A percentile compares a stretch with the other conserved stretches of the same genome.
phyloP scores from a whole-genome alignment of 139 green algal species.

The Picochlorum costavermella region DNA sequence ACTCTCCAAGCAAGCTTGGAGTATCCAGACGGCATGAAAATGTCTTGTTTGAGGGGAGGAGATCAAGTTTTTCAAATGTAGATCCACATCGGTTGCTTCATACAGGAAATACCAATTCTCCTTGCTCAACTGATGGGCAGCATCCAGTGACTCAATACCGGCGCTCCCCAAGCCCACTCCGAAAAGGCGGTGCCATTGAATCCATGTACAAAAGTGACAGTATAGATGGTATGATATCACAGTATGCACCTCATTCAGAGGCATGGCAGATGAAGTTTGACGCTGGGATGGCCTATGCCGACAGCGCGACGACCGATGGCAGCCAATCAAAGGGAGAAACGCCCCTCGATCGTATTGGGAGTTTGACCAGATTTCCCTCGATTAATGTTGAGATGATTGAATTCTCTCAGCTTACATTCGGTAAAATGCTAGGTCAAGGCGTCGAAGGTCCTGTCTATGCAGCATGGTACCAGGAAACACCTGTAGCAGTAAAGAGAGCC shows the following conservation, averaged over 20 bases:
- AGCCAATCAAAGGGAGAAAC: neutral
- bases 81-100: neutral
- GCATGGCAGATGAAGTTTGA: slow-evolving; percentile 1
- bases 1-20: neutral
- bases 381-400: slow-evolving; percentile 23
- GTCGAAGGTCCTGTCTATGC: slow-evolving; percentile 41
- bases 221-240: neutral
- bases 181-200: neutral
- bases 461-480: slow-evolving; percentile 35
- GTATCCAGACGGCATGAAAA: neutral
- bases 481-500: slow-evolving; percentile 37
- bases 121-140: neutral
- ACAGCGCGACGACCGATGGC: neutral
- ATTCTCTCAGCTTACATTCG: slow-evolving; percentile 18
- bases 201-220: neutral
- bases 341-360: neutral
- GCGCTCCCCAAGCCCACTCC: neutral
- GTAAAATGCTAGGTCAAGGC: slow-evolving; percentile 27
- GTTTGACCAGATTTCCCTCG: neutral
- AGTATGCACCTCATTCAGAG: neutral
- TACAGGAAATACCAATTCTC: neutral
- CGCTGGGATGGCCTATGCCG: neutral
- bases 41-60: neutral
- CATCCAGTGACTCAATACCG: neutral
- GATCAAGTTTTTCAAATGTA: slow-evolving; percentile 3